Evolutionary conservation across 2,329 filamentous ascomycete species (phyloP), one percentile per base, ranked within the genome.

Genomic region (Aspergillus cejpii): DNA sequence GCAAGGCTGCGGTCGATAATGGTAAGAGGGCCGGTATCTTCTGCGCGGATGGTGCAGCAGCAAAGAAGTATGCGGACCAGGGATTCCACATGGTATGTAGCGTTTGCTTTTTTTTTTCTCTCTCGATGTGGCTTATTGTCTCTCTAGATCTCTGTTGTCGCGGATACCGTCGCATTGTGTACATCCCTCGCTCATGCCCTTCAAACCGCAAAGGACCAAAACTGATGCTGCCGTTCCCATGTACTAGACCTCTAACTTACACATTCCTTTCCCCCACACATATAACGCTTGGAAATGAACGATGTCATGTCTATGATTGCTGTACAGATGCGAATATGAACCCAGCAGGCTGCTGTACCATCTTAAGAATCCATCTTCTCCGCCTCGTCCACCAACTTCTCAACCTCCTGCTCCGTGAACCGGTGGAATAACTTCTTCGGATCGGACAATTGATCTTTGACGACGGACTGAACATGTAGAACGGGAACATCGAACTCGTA

Each of bases 401-500:
- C 69, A 7, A 83, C 70, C 48, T 83, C 74, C 34, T 73, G 67
- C 56, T 77, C 74, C 5, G 74, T 77, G 63, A 80, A 80, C 19
- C 79, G 73, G 63, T 83, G 80, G 70, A 82, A 82, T 24, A 83
- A 64, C 61, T 83, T 83, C 47, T 72, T 67, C 10, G 64, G 73
- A 56, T 83, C 79, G 66, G 80, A 80, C 14, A 81, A 67, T 63
- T 72, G 66, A 19, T 65, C 54, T 38, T 62, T 49, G 48, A 59
- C 67, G 59, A 17, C 31, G 17, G 60, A 75, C 27, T 74, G 76
- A 33, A 82, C 68, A 57, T 83, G 80, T 23, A 83, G 69, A 49
- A 83, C 80, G 0, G 80, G 80, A 2, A 79, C 79, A 55, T 83
- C 80, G 48, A 81, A 81, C 39, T 82, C 79, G 54, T 83, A 83